A percentile compares a stretch with the other conserved stretches of the same genome.
phyloP scores from a whole-genome alignment of 345 rosid genomes.

The Dipteronia dyeriana region DNA sequence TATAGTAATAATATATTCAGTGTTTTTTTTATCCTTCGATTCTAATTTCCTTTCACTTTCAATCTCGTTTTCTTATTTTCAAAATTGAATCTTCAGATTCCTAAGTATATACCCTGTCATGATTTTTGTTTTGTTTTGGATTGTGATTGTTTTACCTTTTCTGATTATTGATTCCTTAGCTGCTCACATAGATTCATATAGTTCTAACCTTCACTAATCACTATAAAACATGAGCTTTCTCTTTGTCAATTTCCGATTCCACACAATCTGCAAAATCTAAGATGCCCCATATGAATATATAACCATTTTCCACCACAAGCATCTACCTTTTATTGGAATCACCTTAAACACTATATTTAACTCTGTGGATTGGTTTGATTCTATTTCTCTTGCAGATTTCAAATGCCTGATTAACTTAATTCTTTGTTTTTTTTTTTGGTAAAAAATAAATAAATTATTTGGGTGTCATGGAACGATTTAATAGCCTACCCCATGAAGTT shows the following conservation, averaged over 20 bases:
- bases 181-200: neutral
- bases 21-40: no score
- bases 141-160: neutral
- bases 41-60: no score
- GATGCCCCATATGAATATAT: neutral
- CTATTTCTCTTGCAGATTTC: neutral
- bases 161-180: neutral
- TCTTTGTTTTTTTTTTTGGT: no score
- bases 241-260: neutral
- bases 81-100: neutral
- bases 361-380: neutral
- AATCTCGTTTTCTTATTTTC: neutral
- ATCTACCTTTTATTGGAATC: no score
- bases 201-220: neutral
- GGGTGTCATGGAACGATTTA: neutral
- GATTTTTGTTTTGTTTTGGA: neutral
- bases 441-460: no score
- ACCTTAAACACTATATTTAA: no score
- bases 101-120: neutral
- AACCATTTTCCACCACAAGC: neutral
- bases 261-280: neutral
- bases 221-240: neutral
- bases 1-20: neutral
- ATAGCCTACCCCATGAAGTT: neutral
- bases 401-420: no score